phyloP scores from a whole-genome alignment of 192 early-diverging fungal genomes.

The Backusella tuberculispora region DNA sequence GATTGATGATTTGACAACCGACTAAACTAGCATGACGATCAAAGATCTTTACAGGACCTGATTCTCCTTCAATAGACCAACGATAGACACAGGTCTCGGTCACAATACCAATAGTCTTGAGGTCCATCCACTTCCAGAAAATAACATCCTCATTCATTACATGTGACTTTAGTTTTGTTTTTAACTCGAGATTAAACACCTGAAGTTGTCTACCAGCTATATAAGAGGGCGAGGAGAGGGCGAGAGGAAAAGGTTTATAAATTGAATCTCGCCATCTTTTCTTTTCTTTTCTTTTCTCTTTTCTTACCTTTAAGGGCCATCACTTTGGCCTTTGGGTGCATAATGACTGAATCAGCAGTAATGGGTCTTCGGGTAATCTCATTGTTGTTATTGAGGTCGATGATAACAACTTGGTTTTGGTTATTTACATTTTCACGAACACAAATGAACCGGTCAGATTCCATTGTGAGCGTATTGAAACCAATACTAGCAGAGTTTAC shows the following conservation, averaged over 20 bases:
- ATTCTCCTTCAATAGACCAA: conserved; percentile 95
- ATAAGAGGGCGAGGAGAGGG: not conserved
- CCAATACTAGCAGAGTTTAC: conserved; percentile 92
- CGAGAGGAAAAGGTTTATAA: not conserved
- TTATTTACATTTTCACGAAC: conserved; percentile 89
- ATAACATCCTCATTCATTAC: conserved; percentile 90
- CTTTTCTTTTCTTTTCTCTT: not conserved
- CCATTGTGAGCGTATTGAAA: conserved; percentile 97
- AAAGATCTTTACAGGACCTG: conserved; percentile 87
- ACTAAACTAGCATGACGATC: conserved; percentile 84
- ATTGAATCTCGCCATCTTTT: not conserved
- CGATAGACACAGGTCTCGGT: conserved; percentile 91
- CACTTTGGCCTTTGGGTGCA: conserved; percentile 93
- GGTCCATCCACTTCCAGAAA: conserved; percentile 96
- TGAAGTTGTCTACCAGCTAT: conserved; percentile 88
- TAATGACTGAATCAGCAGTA: conserved; percentile 97
- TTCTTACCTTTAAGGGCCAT: conserved; percentile 93
- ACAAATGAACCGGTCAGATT: conserved; percentile 98
- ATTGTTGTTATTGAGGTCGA: conserved; percentile 87
- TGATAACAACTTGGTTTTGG: conserved; percentile 90
- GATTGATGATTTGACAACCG: conserved; percentile 96
- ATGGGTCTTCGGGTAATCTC: conserved; percentile 90
- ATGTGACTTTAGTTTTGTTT: conserved; percentile 94
- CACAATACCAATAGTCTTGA: conserved; percentile 85
- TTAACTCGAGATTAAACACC: conserved; percentile 96